Conservation (phyloP, 176 grass and related monocot genomes). For the Puya raimondii region DNA sequence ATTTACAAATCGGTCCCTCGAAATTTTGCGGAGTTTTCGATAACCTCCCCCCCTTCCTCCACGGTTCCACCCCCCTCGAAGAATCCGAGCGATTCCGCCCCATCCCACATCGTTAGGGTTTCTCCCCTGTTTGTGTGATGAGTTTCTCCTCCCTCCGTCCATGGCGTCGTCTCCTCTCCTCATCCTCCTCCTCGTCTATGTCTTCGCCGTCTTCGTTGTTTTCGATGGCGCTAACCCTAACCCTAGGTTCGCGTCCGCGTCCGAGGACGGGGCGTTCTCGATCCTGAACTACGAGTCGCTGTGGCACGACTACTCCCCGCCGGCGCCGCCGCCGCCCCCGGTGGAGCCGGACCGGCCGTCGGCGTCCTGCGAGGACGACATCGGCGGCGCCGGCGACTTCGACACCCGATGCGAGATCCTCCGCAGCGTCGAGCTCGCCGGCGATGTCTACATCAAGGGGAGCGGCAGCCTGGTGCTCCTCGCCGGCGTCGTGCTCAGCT, state of each 20-base stretch:
- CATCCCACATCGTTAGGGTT: background rate
- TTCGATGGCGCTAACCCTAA: conserved; percentile 33
- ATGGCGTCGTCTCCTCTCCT: conserved; percentile 45
- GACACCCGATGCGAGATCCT: conserved; percentile 61
- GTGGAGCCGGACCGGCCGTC: conserved; percentile 47
- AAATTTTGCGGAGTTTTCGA: no score
- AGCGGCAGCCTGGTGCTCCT: conserved; percentile 72
- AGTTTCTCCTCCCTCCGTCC: conserved; percentile 39
- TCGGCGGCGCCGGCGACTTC: conserved; percentile 75
- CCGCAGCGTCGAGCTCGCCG: conserved; percentile 42
- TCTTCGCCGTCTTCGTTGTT: conserved; percentile 27
- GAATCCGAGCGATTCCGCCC: background rate
- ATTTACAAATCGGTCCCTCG: no score
- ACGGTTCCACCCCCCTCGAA: background rate
- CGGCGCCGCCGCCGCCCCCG: conserved; percentile 66
- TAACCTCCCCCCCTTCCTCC: no score
- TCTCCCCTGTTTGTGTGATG: conserved; percentile 57
- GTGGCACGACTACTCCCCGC: conserved; percentile 97
- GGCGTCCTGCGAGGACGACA: conserved; percentile 56
- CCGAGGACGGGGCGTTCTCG: conserved; percentile 34
- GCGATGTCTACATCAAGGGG: conserved; percentile 58
- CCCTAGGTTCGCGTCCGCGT: background rate
- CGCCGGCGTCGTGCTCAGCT: conserved; percentile 51
- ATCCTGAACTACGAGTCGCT: conserved; percentile 47
- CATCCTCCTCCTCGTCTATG: conserved; percentile 30